Percentiles rank a stretch among this genome's conserved stretches.
Conservation (phyloP, 352 stramenopile species). For the Globisporangium uncinulatum region DNA sequence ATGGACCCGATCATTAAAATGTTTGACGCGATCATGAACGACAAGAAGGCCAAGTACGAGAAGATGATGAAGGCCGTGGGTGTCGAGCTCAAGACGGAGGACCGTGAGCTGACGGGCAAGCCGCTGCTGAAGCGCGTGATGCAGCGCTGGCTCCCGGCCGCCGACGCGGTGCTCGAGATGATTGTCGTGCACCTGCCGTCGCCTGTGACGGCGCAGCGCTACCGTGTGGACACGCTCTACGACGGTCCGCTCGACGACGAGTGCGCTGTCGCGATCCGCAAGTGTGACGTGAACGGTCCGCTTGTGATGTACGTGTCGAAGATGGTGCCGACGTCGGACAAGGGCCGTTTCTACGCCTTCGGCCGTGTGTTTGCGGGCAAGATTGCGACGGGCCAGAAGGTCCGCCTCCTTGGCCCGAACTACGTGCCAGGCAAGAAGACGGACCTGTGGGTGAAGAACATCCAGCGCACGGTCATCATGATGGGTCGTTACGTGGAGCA, state of each 20-base stretch:
- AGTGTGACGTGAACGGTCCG: conserved; percentile 96
- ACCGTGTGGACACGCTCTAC: conserved; percentile 99
- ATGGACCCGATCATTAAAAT: conserved; percentile 99
- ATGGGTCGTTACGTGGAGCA: conserved; percentile 99
- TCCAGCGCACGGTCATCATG: conserved; percentile 99
- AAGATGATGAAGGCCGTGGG: conserved; percentile 97
- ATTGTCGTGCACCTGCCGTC: conserved; percentile 99
- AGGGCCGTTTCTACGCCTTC: conserved; percentile 99
- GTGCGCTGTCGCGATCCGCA: conserved; percentile 96
- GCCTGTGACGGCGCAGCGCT: conserved; percentile 94
- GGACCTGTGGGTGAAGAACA: conserved; percentile 99
- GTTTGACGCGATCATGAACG: conserved; percentile 99
- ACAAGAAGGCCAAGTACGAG: conserved; percentile 98
- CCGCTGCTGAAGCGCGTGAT: conserved; percentile 97
- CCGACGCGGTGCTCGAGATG: conserved; percentile 99
- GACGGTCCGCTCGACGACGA: conserved; percentile 98
- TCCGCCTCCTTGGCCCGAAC: conserved; percentile 99
- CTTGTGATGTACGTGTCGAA: conserved; percentile 99
- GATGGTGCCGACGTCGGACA: conserved; percentile 99
- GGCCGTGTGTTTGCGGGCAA: conserved; percentile 99
- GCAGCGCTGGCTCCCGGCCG: conserved; percentile 99
- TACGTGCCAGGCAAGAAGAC: conserved; percentile 99
- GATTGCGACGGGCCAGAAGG: conserved; percentile 98
- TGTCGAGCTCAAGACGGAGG: conserved; percentile 97
- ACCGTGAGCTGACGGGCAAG: conserved; percentile 96